Percentiles rank a stretch among this genome's conserved stretches.
These are phyloP conservation scores for Kodamaea neixiangensis DNA, from an alignment of 805 yeast species.

Conservation along the genomic window DNA sequence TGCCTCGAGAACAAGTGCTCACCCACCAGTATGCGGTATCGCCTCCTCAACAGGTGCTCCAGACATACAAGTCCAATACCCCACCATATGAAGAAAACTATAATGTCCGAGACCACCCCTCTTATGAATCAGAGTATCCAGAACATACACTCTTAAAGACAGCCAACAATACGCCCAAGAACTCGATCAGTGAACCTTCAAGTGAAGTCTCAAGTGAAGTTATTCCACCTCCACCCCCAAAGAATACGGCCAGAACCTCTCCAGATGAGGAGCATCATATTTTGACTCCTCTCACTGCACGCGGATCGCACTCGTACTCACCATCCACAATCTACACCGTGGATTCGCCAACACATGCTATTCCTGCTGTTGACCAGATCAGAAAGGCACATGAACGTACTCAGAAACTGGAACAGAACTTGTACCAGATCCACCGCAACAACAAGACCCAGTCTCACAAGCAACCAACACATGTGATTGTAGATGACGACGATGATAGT, in stretches of 20 bases:
- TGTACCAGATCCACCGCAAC: constrained; percentile 6
- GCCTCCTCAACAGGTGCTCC: neutral
- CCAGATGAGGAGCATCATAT: neutral
- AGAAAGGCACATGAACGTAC: constrained; percentile 9
- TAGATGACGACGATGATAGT: constrained; percentile 18
- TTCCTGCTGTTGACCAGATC: constrained; percentile 4
- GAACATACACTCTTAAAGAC: neutral
- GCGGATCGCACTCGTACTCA: neutral
- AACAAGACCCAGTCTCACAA: neutral
- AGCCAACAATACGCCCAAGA: neutral
- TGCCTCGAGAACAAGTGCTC: neutral
- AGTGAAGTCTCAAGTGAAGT: neutral
- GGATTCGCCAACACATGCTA: constrained; percentile 3
- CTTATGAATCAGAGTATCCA: constrained; percentile 5
- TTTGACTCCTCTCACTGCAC: neutral
- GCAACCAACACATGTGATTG: constrained; percentile 6
- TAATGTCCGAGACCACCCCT: neutral
- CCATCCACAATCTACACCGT: neutral
- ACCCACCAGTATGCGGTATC: neutral
- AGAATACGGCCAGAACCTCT: neutral
- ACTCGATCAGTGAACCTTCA: neutral
- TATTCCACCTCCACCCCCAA: neutral
- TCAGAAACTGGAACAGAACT: constrained; percentile 7
- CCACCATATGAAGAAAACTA: constrained; percentile 3
- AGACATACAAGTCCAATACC: neutral